Conservation (phyloP, 306 rosid genomes). For the Cicer bijugum region DNA sequence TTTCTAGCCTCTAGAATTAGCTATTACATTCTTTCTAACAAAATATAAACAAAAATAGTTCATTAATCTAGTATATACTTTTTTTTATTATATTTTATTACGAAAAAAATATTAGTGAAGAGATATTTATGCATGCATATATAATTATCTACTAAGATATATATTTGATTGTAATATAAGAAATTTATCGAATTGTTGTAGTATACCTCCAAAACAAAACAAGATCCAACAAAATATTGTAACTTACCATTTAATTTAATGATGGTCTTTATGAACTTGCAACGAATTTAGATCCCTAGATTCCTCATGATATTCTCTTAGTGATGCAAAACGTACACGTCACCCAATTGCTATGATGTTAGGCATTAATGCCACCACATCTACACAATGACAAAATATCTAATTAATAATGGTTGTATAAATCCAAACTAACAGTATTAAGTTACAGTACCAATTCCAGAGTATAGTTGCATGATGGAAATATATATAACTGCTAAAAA, state of each 20-base stretch:
- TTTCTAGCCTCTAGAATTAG: not conserved
- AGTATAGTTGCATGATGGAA: constrained; percentile 34
- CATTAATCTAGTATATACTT: no score
- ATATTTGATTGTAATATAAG: no score
- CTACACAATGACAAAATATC: not conserved
- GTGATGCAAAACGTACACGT: not conserved
- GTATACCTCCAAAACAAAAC: no score
- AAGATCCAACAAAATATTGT: no score
- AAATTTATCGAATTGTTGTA: no score
- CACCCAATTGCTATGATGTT: not conserved
- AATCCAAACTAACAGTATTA: constrained; percentile 3
- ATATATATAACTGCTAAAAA: constrained; percentile 7
- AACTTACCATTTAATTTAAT: no score
- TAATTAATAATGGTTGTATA: not conserved
- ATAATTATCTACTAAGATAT: no score
- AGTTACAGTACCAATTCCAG: not conserved
- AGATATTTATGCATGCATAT: no score
- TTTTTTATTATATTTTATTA: no score
- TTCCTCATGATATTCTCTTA: not conserved
- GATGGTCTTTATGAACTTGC: no score
- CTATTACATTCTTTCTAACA: not conserved
- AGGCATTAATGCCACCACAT: not conserved
- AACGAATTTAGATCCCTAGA: not conserved
- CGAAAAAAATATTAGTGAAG: no score
- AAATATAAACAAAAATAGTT: no score